Evolutionary conservation across 768 basidiomycete species (phyloP).

Genomic region (Trametes cinnabarina): DNA sequence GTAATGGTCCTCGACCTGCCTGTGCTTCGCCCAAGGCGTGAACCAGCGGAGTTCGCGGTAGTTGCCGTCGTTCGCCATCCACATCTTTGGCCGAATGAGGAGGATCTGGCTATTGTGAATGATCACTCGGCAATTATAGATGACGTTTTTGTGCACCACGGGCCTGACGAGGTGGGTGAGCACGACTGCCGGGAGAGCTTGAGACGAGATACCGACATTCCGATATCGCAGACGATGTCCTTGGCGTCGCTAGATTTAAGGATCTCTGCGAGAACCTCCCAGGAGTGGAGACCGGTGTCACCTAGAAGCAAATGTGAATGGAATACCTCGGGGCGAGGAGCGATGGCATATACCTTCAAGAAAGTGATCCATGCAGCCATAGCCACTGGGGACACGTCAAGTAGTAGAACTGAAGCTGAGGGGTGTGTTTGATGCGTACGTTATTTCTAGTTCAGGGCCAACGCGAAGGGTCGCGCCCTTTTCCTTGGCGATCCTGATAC

Average conservation of each 20-base stretch:
- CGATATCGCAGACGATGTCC: slow-evolving; percentile 94
- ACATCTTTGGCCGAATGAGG: slow-evolving; percentile 98
- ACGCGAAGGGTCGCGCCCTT: slow-evolving; percentile 89
- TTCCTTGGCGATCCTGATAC: slow-evolving; percentile 84
- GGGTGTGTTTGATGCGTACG: slow-evolving; percentile 46
- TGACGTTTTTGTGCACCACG: slow-evolving; percentile 95
- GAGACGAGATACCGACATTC: slow-evolving; percentile 58
- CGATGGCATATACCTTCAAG: slow-evolving; percentile 66
- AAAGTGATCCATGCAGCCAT: slow-evolving; percentile 97
- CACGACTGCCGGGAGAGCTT: background rate
- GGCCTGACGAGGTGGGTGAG: slow-evolving; percentile 59
- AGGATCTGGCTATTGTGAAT: slow-evolving; percentile 83
- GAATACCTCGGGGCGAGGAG: background rate
- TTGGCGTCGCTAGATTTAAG: slow-evolving; percentile 71
- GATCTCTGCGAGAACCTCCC: slow-evolving; percentile 95
- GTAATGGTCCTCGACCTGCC: slow-evolving; percentile 87
- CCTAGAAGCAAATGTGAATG: slow-evolving; percentile 46
- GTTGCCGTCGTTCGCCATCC: slow-evolving; percentile 98
- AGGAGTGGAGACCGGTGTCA: slow-evolving; percentile 94
- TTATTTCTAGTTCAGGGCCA: slow-evolving; percentile 95
- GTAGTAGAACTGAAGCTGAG: background rate
- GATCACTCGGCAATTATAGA: slow-evolving; percentile 94
- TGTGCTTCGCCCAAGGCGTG: slow-evolving; percentile 91
- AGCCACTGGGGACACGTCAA: slow-evolving; percentile 61
- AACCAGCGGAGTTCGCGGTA: slow-evolving; percentile 85